These are phyloP conservation scores for Paraconiothyrium sp. DNA, from an alignment of 2,329 filamentous ascomycete species.

Conservation along the genomic window DNA sequence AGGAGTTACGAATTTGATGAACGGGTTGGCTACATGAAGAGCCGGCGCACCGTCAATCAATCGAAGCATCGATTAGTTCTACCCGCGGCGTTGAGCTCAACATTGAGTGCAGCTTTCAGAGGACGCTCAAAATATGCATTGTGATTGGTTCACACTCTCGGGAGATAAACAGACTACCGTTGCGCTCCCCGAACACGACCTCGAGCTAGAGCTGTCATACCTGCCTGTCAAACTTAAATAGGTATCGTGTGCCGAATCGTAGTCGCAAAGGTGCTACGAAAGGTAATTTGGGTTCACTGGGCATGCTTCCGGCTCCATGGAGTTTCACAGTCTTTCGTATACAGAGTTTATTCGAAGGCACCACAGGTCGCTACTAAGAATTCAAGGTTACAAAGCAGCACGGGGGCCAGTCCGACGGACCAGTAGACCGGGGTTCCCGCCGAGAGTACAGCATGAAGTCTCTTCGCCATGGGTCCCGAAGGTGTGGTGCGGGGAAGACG, in stretches of 20 bases:
- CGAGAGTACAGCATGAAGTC: slow-evolving; percentile 3
- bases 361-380: slow-evolving; percentile 7
- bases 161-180: background rate
- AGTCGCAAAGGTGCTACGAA: slow-evolving; percentile 1
- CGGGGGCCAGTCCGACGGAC: background rate
- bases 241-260: background rate
- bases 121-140: background rate
- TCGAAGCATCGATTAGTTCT: background rate
- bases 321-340: slow-evolving; percentile 6
- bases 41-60: background rate
- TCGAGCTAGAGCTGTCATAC: slow-evolving; percentile 11
- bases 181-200: background rate
- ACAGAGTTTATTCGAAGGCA: slow-evolving; percentile 5
- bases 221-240: slow-evolving; percentile 10
- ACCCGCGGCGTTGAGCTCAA: background rate
- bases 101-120: background rate
- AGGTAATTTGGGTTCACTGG: slow-evolving; percentile 9
- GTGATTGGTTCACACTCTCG: slow-evolving; percentile 1
- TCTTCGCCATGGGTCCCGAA: slow-evolving; percentile 1
- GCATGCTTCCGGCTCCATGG: slow-evolving; percentile 3
- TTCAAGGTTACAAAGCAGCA: background rate
- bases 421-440: background rate
- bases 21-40: background rate
- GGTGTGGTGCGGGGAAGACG: slow-evolving; percentile 5
- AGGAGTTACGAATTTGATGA: background rate